These are phyloP conservation scores for Baudoinia panamericana DNA, from an alignment of 495 filamentous ascomycete genomes.

Conservation along the genomic window DNA sequence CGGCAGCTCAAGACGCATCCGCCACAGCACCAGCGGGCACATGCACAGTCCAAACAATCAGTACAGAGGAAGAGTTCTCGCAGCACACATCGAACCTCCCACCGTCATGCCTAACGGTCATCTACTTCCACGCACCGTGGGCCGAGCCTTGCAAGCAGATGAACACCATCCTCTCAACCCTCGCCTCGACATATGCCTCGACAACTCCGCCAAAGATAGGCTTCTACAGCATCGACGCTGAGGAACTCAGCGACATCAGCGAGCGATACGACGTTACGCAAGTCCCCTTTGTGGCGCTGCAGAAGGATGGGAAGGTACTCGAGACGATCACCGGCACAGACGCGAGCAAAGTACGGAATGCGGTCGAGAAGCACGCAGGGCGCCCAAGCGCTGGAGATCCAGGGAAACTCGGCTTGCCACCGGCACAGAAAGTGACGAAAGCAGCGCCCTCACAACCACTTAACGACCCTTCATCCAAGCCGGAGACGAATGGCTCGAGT, in stretches of 20 bases:
- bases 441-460: constrained; percentile 17
- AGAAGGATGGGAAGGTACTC: constrained; percentile 54
- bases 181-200: constrained; percentile 67
- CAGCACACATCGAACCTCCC: constrained; percentile 50
- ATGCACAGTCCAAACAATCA: constrained; percentile 54
- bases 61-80: constrained; percentile 52
- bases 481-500: constrained; percentile 15
- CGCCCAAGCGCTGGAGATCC: constrained; percentile 17
- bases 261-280: constrained; percentile 86
- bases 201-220: constrained; percentile 50
- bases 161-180: constrained; percentile 68
- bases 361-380: constrained; percentile 64
- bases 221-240: constrained; percentile 81
- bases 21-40: background rate
- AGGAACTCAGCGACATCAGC: constrained; percentile 74
- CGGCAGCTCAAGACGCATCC: background rate
- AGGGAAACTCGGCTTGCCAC: constrained; percentile 38
- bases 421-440: constrained; percentile 35
- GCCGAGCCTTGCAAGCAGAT: constrained; percentile 93
- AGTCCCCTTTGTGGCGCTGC: constrained; percentile 79
- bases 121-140: constrained; percentile 94
- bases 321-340: constrained; percentile 81
- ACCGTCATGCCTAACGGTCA: constrained; percentile 53
- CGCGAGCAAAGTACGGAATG: constrained; percentile 62
- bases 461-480: constrained; percentile 11